Evolutionary conservation across 345 rosid genomes (phyloP), one percentile per base, ranked within the genome.

Genomic region (Noccaea bulbosa): DNA sequence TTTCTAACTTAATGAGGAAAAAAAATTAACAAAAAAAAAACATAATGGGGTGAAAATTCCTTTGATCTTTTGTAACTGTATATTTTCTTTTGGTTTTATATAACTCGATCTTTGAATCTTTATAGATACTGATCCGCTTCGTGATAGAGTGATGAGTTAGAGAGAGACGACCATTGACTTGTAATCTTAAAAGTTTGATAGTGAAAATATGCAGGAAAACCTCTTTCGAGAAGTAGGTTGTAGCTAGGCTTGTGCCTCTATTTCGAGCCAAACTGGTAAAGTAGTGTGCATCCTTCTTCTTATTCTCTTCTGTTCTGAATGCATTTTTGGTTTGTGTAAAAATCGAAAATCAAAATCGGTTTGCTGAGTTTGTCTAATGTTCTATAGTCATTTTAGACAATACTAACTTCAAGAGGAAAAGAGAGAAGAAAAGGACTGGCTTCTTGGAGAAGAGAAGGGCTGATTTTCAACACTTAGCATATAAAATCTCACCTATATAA

Each of bases 401-500:
- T 20, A 65, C 35, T 34, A 20, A 35, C 12, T 4, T 62, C n/a
- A 62, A 11, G 56, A 48, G 45, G 44, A 34, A 33, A 35, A 11
- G 2, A 66, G 60, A 34, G 24, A 34, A 15, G 24, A 55, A 24
- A 33, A 7, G 12, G 40, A 3, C 14, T 54, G 39, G 10, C 38
- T 35, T 7, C 6, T 37, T 37, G 39, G 39, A 37, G 11, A 57
- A 17, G 46, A 16, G 6, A 17, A 53, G 38, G 17, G 10, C 9
- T 62, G 24, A 45, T 55, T 34, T 43, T 47, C 44, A 47, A 47
- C 54, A 33, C 17, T 33, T 17, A n/a, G 39, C 65, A 59, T 14
- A 69, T 27, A 47, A 33, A 41, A 48, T 30, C 65, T 65, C 66
- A 73, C 66, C 77, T 12, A 40, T 40, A 73, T 57, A 65, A 48